Base-by-base conservation (phyloP, 805 yeast genomes). In the Priceomyces fermenticarens region DNA sequence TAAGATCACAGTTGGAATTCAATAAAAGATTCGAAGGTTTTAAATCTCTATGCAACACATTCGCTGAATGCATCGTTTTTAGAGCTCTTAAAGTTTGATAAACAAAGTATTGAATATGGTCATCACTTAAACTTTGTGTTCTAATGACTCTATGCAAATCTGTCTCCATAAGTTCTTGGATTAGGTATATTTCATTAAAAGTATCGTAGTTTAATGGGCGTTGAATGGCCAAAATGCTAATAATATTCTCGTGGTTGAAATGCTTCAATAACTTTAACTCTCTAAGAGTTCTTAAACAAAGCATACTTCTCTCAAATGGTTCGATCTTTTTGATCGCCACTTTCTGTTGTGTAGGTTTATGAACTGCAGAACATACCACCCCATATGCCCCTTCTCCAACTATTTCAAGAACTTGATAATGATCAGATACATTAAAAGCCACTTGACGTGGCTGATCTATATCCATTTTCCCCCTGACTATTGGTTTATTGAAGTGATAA, bases 351-450 rank as follows among this genome's bases (percentile, higher is more conserved):
- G 93, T 78, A 4, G 96, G 96, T 54, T 79, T 78, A 63, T 91
- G 96, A 9, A 82, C 65, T 0, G 97, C 97, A 9, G 91, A 80
- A 61, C 97, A 82, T 9, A 91, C 98, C 10, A 90, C 81, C 4
- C 98, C 98, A 58, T 91, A 91, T 0, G 98, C 97, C 13, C 98
- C 98, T 62, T 89, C 96, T 7, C 98, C 98, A 2, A 91, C 82
- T 11, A 91, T 78, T 49, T 87, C 88, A 38, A 83, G 72, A 35
- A 91, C 81, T 60, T 88, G 88, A 62, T 90, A 91, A 55, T 87
- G 89, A 46, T 85, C 86, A 23, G 90, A 81, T 20, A 91, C 91
- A 60, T 88, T 88, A 72, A 91, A 91, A n/a, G 79, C 58, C 12
- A 69, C 61, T 43, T 69, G 63, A 29, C 68, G 52, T 5, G 53